Evolutionary conservation across 106 monocot genomes (phyloP).

Genomic region (Xerophyta viscosa): DNA sequence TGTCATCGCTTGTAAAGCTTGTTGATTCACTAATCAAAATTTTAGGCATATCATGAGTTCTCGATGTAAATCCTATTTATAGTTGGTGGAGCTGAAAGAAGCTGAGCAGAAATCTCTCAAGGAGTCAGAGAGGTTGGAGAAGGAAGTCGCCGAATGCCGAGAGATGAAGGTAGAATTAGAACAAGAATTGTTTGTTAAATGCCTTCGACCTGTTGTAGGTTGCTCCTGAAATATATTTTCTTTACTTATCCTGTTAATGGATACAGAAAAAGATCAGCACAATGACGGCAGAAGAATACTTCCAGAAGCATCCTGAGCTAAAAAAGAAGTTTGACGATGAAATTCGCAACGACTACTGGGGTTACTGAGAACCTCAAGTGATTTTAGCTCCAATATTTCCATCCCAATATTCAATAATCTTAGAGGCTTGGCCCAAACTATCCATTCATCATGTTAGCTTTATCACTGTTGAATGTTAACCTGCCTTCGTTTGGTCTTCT

Average conservation of each 20-base stretch:
- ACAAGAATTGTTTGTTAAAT: not conserved
- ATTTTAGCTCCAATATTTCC: no score
- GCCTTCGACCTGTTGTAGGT: no score
- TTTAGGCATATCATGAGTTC: not conserved
- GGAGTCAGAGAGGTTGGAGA: constrained; percentile 82
- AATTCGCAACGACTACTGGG: constrained; percentile 95
- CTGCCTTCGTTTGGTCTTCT: no score
- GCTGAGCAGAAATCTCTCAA: constrained; percentile 73
- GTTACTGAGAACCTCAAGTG: constrained; percentile 34
- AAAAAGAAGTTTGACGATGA: constrained; percentile 96
- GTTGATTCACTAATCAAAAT: no score
- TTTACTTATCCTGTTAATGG: not conserved
- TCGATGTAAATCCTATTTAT: not conserved
- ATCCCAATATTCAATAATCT: no score
- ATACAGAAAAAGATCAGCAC: constrained; percentile 90
- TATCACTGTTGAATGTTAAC: no score
- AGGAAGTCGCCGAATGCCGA: constrained; percentile 71
- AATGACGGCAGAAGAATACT: constrained; percentile 97
- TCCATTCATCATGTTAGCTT: no score
- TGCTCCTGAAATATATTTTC: no score
- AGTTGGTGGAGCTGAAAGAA: constrained; percentile 88
- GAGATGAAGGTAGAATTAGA: constrained; percentile 72
- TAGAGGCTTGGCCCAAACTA: no score
- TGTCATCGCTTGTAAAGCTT: no score
- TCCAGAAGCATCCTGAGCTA: constrained; percentile 87